phyloP scores from a whole-genome alignment of 345 rosid genomes.

The Citrus sp. region DNA sequence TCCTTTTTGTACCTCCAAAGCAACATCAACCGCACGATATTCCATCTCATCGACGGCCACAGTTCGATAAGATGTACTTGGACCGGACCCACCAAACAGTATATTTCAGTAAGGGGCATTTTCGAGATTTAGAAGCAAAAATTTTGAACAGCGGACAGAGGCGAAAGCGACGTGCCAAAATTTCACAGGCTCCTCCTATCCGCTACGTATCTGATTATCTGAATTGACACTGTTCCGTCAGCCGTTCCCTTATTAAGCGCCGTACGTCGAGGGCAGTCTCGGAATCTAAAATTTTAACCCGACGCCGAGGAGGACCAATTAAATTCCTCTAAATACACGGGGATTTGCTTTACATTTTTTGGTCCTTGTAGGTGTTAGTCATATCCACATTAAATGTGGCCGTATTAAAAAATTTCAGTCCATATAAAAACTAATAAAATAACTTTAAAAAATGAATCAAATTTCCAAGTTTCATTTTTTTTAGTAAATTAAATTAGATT shows the following conservation, averaged over 20 bases:
- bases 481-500: no score
- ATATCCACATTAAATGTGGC: no score
- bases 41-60: neutral
- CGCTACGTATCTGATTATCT: fast-evolving
- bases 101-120: neutral
- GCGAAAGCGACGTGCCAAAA: neutral
- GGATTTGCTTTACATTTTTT: no score
- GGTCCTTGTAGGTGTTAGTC: no score
- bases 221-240: neutral
- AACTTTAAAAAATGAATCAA: no score
- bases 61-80: neutral
- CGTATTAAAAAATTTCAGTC: no score
- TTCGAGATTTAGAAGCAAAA: neutral
- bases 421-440: no score
- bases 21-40: neutral
- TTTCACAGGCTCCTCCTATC: neutral
- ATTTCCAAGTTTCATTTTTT: no score
- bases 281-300: neutral
- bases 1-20: neutral
- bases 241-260: neutral
- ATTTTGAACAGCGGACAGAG: neutral
- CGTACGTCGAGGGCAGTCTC: neutral
- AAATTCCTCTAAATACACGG: no score
- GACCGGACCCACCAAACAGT: neutral
- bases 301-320: no score